phyloP scores from a whole-genome alignment of 2,329 filamentous ascomycete genomes.

The Ceratocystis variospora region DNA sequence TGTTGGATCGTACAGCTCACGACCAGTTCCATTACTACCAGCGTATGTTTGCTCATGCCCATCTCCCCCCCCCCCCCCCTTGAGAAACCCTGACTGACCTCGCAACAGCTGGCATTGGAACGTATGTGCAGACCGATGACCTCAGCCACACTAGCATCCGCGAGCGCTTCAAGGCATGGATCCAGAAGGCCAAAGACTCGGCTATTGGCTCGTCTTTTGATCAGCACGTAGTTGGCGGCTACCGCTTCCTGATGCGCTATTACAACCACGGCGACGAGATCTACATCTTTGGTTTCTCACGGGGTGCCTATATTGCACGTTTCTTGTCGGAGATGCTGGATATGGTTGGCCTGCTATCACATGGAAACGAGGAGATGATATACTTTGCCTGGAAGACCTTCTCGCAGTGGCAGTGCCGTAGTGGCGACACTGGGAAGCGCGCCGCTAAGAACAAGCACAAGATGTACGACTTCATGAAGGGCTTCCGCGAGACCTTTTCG shows the following conservation, averaged over 20 bases:
- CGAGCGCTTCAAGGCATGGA: slow-evolving; percentile 51
- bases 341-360: slow-evolving; percentile 62
- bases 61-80: neutral
- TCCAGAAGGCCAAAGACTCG: slow-evolving; percentile 61
- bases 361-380: slow-evolving; percentile 76
- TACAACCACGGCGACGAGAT: slow-evolving; percentile 52
- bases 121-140: slow-evolving; percentile 50
- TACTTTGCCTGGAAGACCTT: slow-evolving; percentile 75
- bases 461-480: slow-evolving; percentile 62
- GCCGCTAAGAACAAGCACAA: slow-evolving; percentile 35
- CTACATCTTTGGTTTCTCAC: slow-evolving; percentile 61
- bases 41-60: slow-evolving; percentile 30
- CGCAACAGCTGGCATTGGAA: slow-evolving; percentile 50
- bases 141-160: slow-evolving; percentile 43
- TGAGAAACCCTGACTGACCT: slow-evolving; percentile 11
- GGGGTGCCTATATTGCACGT: slow-evolving; percentile 58
- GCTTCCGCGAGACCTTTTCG: slow-evolving; percentile 69
- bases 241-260: slow-evolving; percentile 64
- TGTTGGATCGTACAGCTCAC: slow-evolving; percentile 48
- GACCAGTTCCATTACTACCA: slow-evolving; percentile 54
- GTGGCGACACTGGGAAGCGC: slow-evolving; percentile 32
- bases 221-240: slow-evolving; percentile 70
- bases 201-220: slow-evolving; percentile 70
- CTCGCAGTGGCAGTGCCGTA: slow-evolving; percentile 54
- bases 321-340: slow-evolving; percentile 77